Percentiles rank a stretch among this genome's conserved stretches.
These are phyloP conservation scores for Phanerochaete carnosa DNA, from an alignment of 768 basidiomycete species.

Conservation along the genomic window DNA sequence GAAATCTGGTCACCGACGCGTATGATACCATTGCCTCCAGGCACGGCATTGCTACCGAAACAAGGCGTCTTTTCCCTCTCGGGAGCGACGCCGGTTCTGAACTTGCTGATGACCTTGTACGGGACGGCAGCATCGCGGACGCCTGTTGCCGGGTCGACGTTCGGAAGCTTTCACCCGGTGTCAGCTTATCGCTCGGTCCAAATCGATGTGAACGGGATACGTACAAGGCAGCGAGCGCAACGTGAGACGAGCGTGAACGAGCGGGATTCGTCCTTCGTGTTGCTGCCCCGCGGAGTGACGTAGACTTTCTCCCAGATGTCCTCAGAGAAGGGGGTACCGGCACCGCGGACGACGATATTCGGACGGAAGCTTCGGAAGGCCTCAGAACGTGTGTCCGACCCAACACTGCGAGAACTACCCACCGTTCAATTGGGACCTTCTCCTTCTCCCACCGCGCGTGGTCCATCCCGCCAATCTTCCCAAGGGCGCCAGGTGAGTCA, in stretches of 20 bases:
- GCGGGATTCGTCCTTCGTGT: slow-evolving; percentile 14
- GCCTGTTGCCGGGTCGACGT: slow-evolving; percentile 64
- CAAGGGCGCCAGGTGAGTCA: slow-evolving; percentile 11
- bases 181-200: slow-evolving; percentile 2
- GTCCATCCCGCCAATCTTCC: slow-evolving; percentile 27
- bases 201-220: slow-evolving; percentile 17
- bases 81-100: slow-evolving; percentile 59
- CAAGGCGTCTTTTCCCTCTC: slow-evolving; percentile 49
- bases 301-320: slow-evolving; percentile 64
- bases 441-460: slow-evolving; percentile 45
- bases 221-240: slow-evolving; percentile 70
- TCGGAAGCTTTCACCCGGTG: slow-evolving; percentile 53
- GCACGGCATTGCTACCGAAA: slow-evolving; percentile 64
- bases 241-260: slow-evolving; percentile 59
- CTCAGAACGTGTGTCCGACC: background rate
- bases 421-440: slow-evolving; percentile 59
- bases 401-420: slow-evolving; percentile 10
- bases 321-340: slow-evolving; percentile 66
- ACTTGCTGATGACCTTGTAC: slow-evolving; percentile 72
- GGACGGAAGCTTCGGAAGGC: slow-evolving; percentile 63
- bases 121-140: slow-evolving; percentile 69
- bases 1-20: slow-evolving; percentile 58
- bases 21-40: slow-evolving; percentile 46
- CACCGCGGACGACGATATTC: slow-evolving; percentile 67
- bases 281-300: slow-evolving; percentile 36